A percentile compares a stretch with the other conserved stretches of the same genome.
phyloP scores from a whole-genome alignment of 306 rosid species.

The Neltuma alba region DNA sequence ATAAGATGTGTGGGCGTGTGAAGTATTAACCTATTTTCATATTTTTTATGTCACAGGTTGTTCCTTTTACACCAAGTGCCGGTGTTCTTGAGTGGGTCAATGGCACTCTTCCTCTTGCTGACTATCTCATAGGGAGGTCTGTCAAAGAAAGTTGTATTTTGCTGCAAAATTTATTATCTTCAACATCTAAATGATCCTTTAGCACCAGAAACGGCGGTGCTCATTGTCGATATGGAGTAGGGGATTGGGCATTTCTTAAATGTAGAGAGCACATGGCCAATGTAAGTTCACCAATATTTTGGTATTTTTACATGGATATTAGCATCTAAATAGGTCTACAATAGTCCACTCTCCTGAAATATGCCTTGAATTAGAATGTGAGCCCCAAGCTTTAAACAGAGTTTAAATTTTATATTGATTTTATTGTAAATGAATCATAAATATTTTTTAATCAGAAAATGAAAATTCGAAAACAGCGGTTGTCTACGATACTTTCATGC shows the following conservation, averaged over 20 bases:
- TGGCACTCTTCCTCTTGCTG: conserved; percentile 95
- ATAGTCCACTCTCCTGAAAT: background rate
- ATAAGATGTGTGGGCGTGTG: background rate
- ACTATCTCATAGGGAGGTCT: conserved; percentile 91
- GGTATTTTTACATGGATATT: conserved; percentile 3
- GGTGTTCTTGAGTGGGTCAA: conserved; percentile 99
- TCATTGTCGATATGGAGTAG: conserved; percentile 80
- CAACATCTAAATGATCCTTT: conserved; percentile 33
- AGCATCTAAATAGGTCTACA: background rate
- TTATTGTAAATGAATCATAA: conserved; percentile 18
- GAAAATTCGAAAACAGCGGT: background rate
- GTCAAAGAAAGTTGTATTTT: conserved; percentile 34
- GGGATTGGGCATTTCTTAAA: conserved; percentile 80
- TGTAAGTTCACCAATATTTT: conserved; percentile 52
- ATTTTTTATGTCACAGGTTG: conserved; percentile 59
- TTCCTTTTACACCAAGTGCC: conserved; percentile 98
- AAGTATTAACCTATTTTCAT: background rate
- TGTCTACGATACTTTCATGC: background rate
- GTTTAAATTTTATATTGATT: background rate
- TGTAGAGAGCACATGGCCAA: conserved; percentile 82
- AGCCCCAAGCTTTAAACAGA: background rate
- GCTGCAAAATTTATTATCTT: conserved; percentile 25
- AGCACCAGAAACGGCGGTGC: conserved; percentile 88
- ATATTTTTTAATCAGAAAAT: background rate
- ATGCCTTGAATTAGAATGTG: background rate